Conservation (phyloP, 2,329 filamentous ascomycete genomes). For the Clarireedia monteithiana region DNA sequence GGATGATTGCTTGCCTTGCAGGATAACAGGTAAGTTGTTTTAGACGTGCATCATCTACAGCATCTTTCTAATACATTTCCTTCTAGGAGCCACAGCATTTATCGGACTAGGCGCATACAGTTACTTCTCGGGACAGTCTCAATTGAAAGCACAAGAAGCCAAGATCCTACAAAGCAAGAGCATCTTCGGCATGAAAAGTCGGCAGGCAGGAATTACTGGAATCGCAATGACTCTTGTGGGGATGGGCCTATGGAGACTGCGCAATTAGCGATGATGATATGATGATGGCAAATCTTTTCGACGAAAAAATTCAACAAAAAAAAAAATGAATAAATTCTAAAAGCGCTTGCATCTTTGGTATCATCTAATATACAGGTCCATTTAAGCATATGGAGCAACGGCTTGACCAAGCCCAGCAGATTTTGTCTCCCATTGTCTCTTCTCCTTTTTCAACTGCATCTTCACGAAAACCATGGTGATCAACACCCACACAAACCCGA, state of each 20-base stretch:
- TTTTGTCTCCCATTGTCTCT: constrained; percentile 16
- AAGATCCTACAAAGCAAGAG: constrained; percentile 61
- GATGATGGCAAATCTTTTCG: too few relatives aligned
- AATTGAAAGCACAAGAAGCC: constrained; percentile 59
- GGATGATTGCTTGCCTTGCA: constrained; percentile 35
- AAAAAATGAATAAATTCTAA: neutral
- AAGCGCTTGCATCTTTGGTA: neutral
- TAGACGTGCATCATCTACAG: neutral
- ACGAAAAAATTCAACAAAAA: neutral
- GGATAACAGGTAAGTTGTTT: constrained; percentile 23
- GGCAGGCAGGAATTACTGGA: constrained; percentile 56
- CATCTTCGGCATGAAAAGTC: constrained; percentile 64
- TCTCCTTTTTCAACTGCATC: constrained; percentile 16
- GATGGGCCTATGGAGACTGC: constrained; percentile 54
- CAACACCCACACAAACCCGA: constrained; percentile 12
- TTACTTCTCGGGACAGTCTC: constrained; percentile 65
- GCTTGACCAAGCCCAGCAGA: constrained; percentile 5
- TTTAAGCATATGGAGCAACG: constrained; percentile 3
- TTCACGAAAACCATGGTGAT: constrained; percentile 17
- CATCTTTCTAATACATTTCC: constrained; percentile 1
- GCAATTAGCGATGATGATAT: constrained; percentile 20
- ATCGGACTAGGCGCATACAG: constrained; percentile 70
- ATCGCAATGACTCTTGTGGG: constrained; percentile 62
- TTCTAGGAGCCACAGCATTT: constrained; percentile 64
- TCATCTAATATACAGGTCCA: neutral